Base-by-base conservation (phyloP, 2,329 filamentous ascomycete genomes). In the Esteya vermicola region DNA sequence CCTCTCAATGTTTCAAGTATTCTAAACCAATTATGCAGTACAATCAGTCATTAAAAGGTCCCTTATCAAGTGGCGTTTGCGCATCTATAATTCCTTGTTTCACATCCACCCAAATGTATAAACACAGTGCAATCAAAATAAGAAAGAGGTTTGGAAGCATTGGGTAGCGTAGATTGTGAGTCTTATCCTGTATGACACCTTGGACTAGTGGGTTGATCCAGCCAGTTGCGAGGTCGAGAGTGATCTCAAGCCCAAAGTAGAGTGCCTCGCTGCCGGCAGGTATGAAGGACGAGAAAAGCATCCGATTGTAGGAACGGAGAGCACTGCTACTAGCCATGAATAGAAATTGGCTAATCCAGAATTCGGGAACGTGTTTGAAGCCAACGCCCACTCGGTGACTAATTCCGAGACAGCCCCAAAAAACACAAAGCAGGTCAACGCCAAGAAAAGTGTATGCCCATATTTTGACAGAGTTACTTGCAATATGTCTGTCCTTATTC, bases 191-290 rank as follows among this genome's bases (percentile, higher is more conserved):
- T 27, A 39, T 43, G 27, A 40, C 38, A 19, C 37, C 33, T 28
- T 40, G 33, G 5, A 43, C 28, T 5, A 43, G 37, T 7, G 33
- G 37, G 37, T 40, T 34, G 37, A 43, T 40, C 33, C 37, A 43
- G 22, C 33, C 37, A 3, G 37, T 40, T 19, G 33, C 33, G 7
- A 43, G 33, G 22, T 43, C 41, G 16, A 43, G 33, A 10, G 33
- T 43, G 33, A 40, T 43, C 26, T 43, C 41, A 2, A 40, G 22
- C 21, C 41, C 33, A 31, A 43, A 43, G 23, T n/a, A 40, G 27
- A 40, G 26, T 3, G 33, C 41, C 21, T 43, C 37, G 23, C 36
- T 39, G 27, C 41, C 33, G 9, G 27, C 28, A 4, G 36, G 41
- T 7, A 39, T 36, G 36, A 43, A 36, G 10, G 33, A 40, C 7